Evolutionary conservation across 1,284 basidiomycete species (phyloP).

Genomic region (Exobasidium cylindrosporum): DNA sequence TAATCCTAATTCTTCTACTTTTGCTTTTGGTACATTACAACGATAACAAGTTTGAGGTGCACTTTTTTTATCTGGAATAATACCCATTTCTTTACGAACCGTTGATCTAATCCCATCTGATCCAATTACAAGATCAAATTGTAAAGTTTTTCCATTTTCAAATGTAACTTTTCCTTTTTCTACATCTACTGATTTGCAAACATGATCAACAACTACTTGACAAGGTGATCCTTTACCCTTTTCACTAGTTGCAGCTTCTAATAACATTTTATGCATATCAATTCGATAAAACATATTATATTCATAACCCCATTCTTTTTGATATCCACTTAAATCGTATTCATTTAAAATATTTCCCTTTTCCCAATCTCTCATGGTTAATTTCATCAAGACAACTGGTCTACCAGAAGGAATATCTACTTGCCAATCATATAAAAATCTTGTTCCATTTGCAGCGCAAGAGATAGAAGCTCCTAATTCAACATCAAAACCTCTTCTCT

Average conservation of each 20-base stretch:
- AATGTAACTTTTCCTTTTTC: constrained; percentile 29
- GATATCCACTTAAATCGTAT: constrained; percentile 17
- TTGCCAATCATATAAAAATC: constrained; percentile 19
- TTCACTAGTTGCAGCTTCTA: constrained; percentile 11
- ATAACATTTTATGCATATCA: background rate
- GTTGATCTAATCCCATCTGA: constrained; percentile 56
- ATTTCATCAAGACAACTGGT: background rate
- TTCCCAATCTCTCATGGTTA: background rate
- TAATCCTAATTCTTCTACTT: constrained; percentile 54
- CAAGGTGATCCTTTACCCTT: constrained; percentile 15
- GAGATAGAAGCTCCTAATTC: constrained; percentile 50
- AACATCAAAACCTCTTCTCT: constrained; percentile 26
- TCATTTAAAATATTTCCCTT: constrained; percentile 3
- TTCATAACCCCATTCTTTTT: background rate
- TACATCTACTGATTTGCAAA: constrained; percentile 22
- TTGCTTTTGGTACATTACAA: constrained; percentile 53
- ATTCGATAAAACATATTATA: constrained; percentile 14
- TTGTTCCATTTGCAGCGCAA: constrained; percentile 39
- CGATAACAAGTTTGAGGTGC: constrained; percentile 57
- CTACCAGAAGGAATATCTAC: constrained; percentile 20
- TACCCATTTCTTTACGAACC: constrained; percentile 50
- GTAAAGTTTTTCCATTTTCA: constrained; percentile 27
- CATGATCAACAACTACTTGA: background rate
- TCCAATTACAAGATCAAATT: constrained; percentile 39
- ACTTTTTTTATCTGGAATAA: constrained; percentile 47